These are phyloP conservation scores for Hericium rajendrae DNA, from an alignment of 768 basidiomycete genomes.

Conservation along the genomic window DNA sequence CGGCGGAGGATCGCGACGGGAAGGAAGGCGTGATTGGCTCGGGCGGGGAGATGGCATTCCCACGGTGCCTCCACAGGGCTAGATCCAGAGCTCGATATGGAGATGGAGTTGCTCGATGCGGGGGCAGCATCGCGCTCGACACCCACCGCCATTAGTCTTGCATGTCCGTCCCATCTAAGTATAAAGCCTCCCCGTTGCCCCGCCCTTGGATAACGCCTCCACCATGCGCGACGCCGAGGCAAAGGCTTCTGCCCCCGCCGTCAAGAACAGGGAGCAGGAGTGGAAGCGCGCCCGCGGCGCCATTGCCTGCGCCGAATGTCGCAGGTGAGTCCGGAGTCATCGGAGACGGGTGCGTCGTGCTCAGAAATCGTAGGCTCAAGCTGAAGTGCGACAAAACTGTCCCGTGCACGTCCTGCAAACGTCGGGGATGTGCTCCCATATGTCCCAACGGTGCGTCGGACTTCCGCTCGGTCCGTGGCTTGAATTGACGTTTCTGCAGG, in stretches of 20 bases:
- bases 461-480: not conserved
- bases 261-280: conserved; percentile 9
- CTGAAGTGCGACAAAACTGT: conserved; percentile 69
- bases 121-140: no score
- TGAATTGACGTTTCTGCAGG: conserved; percentile 19
- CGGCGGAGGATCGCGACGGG: no score
- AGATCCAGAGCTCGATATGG: no score
- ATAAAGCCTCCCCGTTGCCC: no score
- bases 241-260: not conserved
- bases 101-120: no score
- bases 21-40: no score
- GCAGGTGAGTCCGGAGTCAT: conserved; percentile 4
- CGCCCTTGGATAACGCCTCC: no score
- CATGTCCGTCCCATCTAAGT: no score
- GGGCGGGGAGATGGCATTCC: no score
- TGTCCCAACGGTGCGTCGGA: conserved; percentile 50
- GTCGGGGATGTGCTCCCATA: conserved; percentile 67
- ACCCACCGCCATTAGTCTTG: no score
- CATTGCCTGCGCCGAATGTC: conserved; percentile 15
- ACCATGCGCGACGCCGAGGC: no score
- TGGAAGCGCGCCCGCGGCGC: conserved; percentile 14
- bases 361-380: conserved; percentile 36
- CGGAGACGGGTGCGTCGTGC: not conserved
- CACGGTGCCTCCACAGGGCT: no score
- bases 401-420: conserved; percentile 46